These are phyloP conservation scores for Limnomonas spitsbergensis DNA, from an alignment of 139 green algal genomes.

Conservation along the genomic window DNA sequence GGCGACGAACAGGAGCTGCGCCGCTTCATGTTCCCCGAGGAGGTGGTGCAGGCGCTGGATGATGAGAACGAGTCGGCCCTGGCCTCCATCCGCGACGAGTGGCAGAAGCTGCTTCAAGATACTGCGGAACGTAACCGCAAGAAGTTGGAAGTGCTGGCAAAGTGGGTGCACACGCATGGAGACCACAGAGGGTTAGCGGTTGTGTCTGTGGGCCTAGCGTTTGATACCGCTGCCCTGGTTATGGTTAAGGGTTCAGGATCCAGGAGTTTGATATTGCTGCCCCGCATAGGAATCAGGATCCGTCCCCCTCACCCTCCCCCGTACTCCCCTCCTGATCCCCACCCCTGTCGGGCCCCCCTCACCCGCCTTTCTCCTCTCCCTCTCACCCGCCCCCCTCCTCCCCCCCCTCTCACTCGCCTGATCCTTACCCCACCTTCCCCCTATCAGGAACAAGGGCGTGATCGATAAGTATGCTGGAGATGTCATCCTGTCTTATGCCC, in stretches of 20 bases:
- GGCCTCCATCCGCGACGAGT: conserved; percentile 24
- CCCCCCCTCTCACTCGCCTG: background rate
- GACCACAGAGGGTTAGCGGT: background rate
- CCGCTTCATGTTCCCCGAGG: conserved; percentile 28
- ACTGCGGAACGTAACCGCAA: background rate
- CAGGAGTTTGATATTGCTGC: too few species aligned
- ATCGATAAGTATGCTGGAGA: conserved; percentile 15
- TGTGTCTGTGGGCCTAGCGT: background rate
- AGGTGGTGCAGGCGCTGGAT: conserved; percentile 36
- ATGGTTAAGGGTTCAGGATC: too few species aligned
- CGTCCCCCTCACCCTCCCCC: too few species aligned
- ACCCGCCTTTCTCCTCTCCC: too few species aligned
- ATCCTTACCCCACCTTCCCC: background rate
- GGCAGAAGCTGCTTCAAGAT: conserved; percentile 34
- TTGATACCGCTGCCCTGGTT: background rate
- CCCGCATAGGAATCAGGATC: too few species aligned
- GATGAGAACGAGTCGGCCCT: conserved; percentile 22
- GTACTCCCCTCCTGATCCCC: too few species aligned
- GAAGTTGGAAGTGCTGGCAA: conserved; percentile 17
- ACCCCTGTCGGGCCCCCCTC: too few species aligned
- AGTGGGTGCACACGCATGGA: background rate
- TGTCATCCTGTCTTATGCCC: conserved; percentile 28
- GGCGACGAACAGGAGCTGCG: conserved; percentile 21
- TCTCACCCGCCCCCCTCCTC: too few species aligned
- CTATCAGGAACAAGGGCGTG: conserved; percentile 11